These are phyloP conservation scores for Hypoxylon fuscum DNA, from an alignment of 495 filamentous ascomycete genomes.

Conservation along the genomic window DNA sequence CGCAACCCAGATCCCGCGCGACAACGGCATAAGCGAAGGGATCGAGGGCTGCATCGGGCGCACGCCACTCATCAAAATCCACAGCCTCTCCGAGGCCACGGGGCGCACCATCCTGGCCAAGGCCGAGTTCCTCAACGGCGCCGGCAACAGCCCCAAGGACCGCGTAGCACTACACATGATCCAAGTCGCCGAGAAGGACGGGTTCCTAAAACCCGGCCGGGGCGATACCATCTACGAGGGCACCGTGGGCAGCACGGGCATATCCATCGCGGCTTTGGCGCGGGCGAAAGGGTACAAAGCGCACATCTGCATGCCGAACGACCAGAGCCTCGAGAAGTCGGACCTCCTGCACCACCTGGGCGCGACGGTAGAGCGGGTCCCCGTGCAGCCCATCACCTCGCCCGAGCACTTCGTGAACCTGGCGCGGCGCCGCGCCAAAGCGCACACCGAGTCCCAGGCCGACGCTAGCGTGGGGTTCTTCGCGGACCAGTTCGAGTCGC, in stretches of 20 bases:
- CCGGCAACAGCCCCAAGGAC: slow-evolving; percentile 96
- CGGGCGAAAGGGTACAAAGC: slow-evolving; percentile 89
- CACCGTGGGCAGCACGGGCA: slow-evolving; percentile 92
- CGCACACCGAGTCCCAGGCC: slow-evolving; percentile 64
- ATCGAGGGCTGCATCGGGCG: slow-evolving; percentile 95
- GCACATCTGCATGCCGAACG: slow-evolving; percentile 97
- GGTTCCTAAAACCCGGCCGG: slow-evolving; percentile 77
- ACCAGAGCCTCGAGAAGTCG: slow-evolving; percentile 89
- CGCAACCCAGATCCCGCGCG: slow-evolving; percentile 11
- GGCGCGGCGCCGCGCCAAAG: slow-evolving; percentile 76
- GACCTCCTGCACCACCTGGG: slow-evolving; percentile 88
- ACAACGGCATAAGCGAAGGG: slow-evolving; percentile 63
- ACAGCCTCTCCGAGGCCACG: slow-evolving; percentile 87
- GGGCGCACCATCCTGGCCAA: slow-evolving; percentile 94
- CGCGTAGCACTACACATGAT: slow-evolving; percentile 93
- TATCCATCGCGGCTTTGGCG: slow-evolving; percentile 89
- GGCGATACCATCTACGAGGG: slow-evolving; percentile 98
- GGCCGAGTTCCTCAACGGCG: slow-evolving; percentile 95
- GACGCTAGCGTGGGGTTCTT: slow-evolving; percentile 77
- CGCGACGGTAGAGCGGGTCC: slow-evolving; percentile 86
- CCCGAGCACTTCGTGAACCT: slow-evolving; percentile 94
- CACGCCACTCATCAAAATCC: slow-evolving; percentile 89
- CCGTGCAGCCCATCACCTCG: slow-evolving; percentile 89
- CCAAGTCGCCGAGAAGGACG: slow-evolving; percentile 78
- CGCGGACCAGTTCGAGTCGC: slow-evolving; percentile 94